Base-by-base conservation (phyloP, 768 basidiomycete species). In the Clathrus columnatus region DNA sequence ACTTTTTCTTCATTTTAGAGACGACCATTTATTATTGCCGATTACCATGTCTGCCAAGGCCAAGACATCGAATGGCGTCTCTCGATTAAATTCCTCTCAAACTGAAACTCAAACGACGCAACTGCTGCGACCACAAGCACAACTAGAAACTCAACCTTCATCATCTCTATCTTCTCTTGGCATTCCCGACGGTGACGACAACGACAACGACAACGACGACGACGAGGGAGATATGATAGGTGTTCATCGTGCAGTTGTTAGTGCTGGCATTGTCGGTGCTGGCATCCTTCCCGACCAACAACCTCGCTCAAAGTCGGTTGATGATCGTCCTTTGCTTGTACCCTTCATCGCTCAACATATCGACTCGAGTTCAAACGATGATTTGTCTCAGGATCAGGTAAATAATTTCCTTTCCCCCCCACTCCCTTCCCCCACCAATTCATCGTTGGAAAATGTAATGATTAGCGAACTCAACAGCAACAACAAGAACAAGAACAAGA, bases 101-200 rank as follows among this genome's bases (percentile, higher is more conserved):
- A 18, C 42, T 43, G 42, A 43, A 18, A 17, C 42, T 17, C 42
- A 43, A 17, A 43, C 17, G 17, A 17, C 42, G 18, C 18, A 17
- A 17, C 42, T 17, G 42, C 18, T 18, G 42, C 42, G 42, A 17
- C 18, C 42, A 18, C 18, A n/a, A n/a, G n/a, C n/a, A n/a, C n/a
- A n/a, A n/a, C n/a, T n/a, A n/a, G n/a, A n/a, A n/a, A 17, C 23
- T 48, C 18, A 48, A 26, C 20, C 18, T 18, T 18, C 28, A 48
- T 24, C 28, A 11, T 24, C 47, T 4, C 5, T 48, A 11, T 29
- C 47, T 14, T 11, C 20, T 17, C 47, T 48, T 17, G n/a, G 50
- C 46, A 60, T 27, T 47, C 45, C 46, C 56, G 57, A 47, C 24
- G 45, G 23, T 48, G 43, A 44, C 54, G 26, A 18, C 51, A 30